These are phyloP conservation scores for Gossypium arboreum DNA, from an alignment of 345 rosid genomes.

Conservation along the genomic window DNA sequence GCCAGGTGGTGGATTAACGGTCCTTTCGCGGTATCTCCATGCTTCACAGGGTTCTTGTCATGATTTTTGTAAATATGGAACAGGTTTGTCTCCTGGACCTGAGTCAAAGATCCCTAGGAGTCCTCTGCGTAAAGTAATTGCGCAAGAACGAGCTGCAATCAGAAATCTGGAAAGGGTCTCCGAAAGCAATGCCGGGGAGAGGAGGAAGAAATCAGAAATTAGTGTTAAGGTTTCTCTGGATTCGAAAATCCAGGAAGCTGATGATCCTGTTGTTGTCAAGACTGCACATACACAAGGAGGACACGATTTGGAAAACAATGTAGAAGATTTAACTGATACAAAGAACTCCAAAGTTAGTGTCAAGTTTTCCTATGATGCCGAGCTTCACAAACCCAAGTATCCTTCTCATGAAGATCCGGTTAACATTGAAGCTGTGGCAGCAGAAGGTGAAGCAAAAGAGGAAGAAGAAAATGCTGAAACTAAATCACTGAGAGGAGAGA, in stretches of 20 bases:
- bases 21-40: conserved; percentile 61
- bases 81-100: conserved; percentile 29
- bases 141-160: not conserved
- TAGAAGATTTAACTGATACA: not conserved
- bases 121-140: conserved; percentile 20
- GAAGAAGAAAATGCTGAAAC: conserved; percentile 18
- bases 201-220: not conserved
- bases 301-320: not conserved
- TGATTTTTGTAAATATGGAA: conserved; percentile 73
- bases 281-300: not conserved
- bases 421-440: not conserved
- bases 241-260: not conserved
- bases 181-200: conserved; percentile 1
- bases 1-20: conserved; percentile 26
- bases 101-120: conserved; percentile 25
- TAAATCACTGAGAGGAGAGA: conserved; percentile 22
- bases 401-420: conserved; percentile 3
- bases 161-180: not conserved
- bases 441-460: conserved; percentile 17
- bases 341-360: not conserved
- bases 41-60: conserved; percentile 63
- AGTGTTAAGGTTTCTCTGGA: not conserved
- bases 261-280: not conserved
- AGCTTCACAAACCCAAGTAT: not conserved
- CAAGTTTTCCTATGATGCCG: not conserved